Base-by-base conservation (phyloP, 2,329 filamentous ascomycete species). In the Penicillium sp. region DNA sequence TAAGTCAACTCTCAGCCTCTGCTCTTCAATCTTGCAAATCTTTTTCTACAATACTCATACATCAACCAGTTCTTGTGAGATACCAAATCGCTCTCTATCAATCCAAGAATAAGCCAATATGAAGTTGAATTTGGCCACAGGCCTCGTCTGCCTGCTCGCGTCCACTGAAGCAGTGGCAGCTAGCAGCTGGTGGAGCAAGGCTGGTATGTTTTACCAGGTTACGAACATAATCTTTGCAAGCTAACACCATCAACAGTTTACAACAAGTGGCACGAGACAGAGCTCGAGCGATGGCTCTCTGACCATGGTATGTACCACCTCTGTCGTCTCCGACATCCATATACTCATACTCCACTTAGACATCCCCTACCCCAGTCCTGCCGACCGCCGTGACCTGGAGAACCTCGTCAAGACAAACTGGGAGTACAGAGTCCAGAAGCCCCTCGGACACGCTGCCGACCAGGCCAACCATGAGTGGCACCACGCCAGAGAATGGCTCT, bases 261-360 rank as follows among this genome's bases (percentile, higher is more conserved):
- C 79, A 96, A 97, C 76, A 96, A 93, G 71, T 99, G 93, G 93
- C 92, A 97, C 64, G 86, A 97, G 77, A 95, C 89, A 18, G 93
- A 99, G 79, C 83, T 99, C 27, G 92, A 99, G 76, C 83, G 91
- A 64, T 99, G 93, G 93, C 83, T 99, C 41, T 88, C 88, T 27
- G 93, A 99, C 68, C 81, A 97, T 74, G 83, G 71, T 72, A 58
- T 36, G 53, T 16, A 36, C 8, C 3, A 37, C 25, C 13, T 34
- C 7, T 19, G 3, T 2, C 14, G 10, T 1, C 18, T 22, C 41
- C 19, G 12, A 46, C 14, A 19, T n/a, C 29, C 11, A 7, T 27
- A 38, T 54, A 36, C 53, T 41, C 33, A 27, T 36, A 7, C 10
- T 29, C 25, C 12, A 27, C 19, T n/a, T 38, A 73, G 71, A 91